A percentile compares a stretch with the other conserved stretches of the same genome.
These are phyloP conservation scores for Athelia sp. DNA, from an alignment of 1,284 basidiomycete genomes.

Conservation along the genomic window DNA sequence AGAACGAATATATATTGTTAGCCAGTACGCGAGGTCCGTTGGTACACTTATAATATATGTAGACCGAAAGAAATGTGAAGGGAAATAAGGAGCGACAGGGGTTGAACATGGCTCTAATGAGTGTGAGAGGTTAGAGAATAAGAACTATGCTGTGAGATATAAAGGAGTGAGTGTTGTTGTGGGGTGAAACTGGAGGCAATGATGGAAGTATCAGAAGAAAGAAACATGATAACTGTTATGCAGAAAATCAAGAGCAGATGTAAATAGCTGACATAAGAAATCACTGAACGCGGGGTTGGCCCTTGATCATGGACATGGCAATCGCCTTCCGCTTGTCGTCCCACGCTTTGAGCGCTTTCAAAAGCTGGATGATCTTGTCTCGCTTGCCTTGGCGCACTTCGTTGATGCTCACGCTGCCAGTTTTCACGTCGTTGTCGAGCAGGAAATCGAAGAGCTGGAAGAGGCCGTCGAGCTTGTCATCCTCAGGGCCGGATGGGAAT, in stretches of 20 bases:
- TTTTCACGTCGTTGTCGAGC: slow-evolving; percentile 83
- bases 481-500: slow-evolving; percentile 61
- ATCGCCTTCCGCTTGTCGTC: slow-evolving; percentile 65
- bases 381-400: slow-evolving; percentile 78
- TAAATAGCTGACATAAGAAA: too few species aligned
- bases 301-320: slow-evolving; percentile 45
- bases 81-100: too few species aligned
- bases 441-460: slow-evolving; percentile 87
- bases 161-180: background rate
- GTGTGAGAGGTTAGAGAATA: too few species aligned
- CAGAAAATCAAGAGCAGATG: too few species aligned
- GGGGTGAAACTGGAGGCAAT: slow-evolving; percentile 14
- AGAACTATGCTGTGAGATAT: background rate
- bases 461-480: slow-evolving; percentile 84
- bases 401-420: slow-evolving; percentile 87
- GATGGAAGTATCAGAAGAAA: background rate
- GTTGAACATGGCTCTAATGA: too few species aligned
- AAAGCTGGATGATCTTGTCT: slow-evolving; percentile 72
- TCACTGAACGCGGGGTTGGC: slow-evolving; percentile 6
- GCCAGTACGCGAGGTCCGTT: too few species aligned
- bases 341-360: slow-evolving; percentile 74
- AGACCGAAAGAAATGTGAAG: too few species aligned
- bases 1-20: too few species aligned
- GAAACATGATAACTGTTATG: too few species aligned
- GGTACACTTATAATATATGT: too few species aligned